Base-by-base conservation (phyloP, 768 basidiomycete species). In the Tephrocybe rancida region DNA sequence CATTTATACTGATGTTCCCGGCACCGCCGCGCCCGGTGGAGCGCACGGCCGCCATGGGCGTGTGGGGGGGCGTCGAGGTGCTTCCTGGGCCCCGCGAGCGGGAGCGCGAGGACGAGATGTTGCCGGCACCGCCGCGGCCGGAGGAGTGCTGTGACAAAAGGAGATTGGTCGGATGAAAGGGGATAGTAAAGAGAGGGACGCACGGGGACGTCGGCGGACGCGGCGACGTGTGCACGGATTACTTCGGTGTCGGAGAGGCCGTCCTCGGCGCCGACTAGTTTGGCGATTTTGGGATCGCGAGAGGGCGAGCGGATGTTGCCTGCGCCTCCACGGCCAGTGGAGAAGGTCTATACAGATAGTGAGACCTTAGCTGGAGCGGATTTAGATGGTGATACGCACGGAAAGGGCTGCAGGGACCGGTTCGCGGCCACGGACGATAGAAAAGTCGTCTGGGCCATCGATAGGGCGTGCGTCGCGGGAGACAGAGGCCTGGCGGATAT, bases 301-400 rank as follows among this genome's bases (percentile, higher is more conserved):
- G 90, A 90, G 0, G 86, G 86, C 1, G 90, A 88, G 46, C 89
- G 86, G 47, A 95, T 85, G 76, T 95, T 95, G n/a, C 92, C 93
- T 7, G 81, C 81, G n/a, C 93, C 93, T 18, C 93, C 92, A 38
- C 92, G 83, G 16, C 93, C 93, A 22, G 81, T 80, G n/a, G 84
- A 85, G 59, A 72, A 75, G 3, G 78, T 51, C 72, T 83, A 61
- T 3, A 42, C 2, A 16, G 25, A 3, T 24, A 34, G 14, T 10
- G 41, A 22, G 34, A 46, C 3, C 16, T 6, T 37, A 21, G 22
- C n/a, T n/a, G 52, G 27, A 55, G 24, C 54, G 19, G 5, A 19
- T 21, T 41, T 30, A 9, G 24, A 27, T 22, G 42, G 11, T 41
- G 34, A 6, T 44, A 60, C 74, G 8, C 48, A 81, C 83, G 34